Evolutionary conservation across 2,329 filamentous ascomycete genomes (phyloP), one percentile per base, ranked within the genome.

Genomic region (Ophiostoma piceae): DNA sequence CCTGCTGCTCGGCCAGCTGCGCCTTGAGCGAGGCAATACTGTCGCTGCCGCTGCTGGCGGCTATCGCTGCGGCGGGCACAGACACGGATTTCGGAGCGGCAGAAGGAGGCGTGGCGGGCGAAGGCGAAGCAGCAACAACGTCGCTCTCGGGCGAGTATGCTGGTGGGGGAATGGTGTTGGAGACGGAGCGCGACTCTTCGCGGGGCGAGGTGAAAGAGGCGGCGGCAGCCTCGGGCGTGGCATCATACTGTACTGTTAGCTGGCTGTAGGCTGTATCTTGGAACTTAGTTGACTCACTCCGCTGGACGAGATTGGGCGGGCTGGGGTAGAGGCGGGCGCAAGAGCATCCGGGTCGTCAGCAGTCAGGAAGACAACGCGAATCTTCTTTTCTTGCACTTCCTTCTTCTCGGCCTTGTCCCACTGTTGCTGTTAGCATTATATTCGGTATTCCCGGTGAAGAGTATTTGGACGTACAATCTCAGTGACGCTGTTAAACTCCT

Each of bases 311-410:
- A 69, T 69, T 11, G 73, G 71, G 51, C 76, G 76, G 67, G 74
- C 68, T 14, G 78, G 78, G 2, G 78, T 79, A 14, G 71, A 67
- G 68, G 74, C 67, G 26, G 77, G 77, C 0, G 77, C 78, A 54
- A 71, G 68, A 5, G 75, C 73, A 8, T 73, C 73, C 9, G 73
- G 66, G 29, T 73, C 85, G 67, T 87, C 85, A 11, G 90, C 84
- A 66, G 90, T 80, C 60, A 97, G 84, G 84, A 94, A 99, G 74
- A 85, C 85, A 73, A 99, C 95, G 66, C 94, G 89, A 75, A 99
- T 99, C 85, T 98, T 99, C 83, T 90, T 92, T 84, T 99, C 95
- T 76, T 93, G 88, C 71, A 99, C 90, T 29, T 86, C 84, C 16
- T 85, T 84, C 82, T 96, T 98, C 71, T 91, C 85, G 11, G 83